Percentiles rank a stretch among this genome's conserved stretches.
These are phyloP conservation scores for Ganoderma leucocontextum DNA, from an alignment of 1,284 basidiomycete species.

Conservation along the genomic window DNA sequence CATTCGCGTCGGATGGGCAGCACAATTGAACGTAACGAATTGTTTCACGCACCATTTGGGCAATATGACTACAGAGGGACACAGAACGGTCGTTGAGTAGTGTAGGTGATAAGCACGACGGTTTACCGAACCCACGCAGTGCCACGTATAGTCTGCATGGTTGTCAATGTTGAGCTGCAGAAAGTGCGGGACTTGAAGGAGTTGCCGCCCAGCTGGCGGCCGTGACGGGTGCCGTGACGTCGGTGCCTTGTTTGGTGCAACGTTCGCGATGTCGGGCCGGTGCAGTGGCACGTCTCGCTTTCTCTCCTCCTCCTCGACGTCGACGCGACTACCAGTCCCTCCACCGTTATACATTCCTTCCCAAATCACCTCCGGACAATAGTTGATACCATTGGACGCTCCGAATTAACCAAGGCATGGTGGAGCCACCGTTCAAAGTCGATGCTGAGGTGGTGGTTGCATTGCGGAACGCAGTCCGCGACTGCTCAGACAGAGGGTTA, in stretches of 20 bases:
- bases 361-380: too few relatives aligned
- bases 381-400: background rate
- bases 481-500: conserved; percentile 48
- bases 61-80: background rate
- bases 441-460: conserved; percentile 50
- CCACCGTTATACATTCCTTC: background rate
- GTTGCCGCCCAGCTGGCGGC: background rate
- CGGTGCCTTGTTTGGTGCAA: conserved; percentile 3
- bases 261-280: conserved; percentile 6
- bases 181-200: too few relatives aligned
- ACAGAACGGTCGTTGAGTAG: background rate
- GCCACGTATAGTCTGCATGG: background rate
- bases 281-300: background rate
- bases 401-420: conserved; percentile 9
- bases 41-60: conserved; percentile 4
- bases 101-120: background rate
- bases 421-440: conserved; percentile 30
- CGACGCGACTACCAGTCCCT: background rate
- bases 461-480: conserved; percentile 60
- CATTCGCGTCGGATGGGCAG: background rate
- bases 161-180: background rate
- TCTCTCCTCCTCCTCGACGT: background rate
- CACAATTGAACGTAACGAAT: background rate
- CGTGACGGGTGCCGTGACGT: conserved; percentile 8
- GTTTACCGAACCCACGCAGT: background rate